Conservation (phyloP, 768 basidiomycete genomes). For the Mycena polygramma region DNA sequence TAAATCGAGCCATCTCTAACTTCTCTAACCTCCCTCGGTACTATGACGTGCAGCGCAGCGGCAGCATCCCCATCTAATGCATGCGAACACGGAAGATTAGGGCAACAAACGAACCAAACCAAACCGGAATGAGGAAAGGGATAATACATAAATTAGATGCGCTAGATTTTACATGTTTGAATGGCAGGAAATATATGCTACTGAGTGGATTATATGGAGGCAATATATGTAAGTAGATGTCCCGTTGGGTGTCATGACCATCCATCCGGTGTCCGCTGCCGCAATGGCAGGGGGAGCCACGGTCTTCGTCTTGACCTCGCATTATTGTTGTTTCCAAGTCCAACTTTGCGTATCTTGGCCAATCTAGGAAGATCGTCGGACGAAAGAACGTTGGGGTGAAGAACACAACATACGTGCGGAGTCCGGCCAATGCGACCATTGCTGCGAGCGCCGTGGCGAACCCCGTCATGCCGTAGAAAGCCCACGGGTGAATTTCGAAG, state of each 20-base stretch:
- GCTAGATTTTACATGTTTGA: constrained; percentile 15
- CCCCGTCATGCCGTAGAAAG: constrained; percentile 77
- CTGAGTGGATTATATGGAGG: constrained; percentile 5
- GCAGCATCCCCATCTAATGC: neutral
- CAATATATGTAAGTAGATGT: constrained; percentile 11
- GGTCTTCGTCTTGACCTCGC: constrained; percentile 41
- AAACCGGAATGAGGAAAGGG: constrained; percentile 10
- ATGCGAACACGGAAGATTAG: neutral
- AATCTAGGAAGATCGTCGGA: constrained; percentile 40
- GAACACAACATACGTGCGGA: constrained; percentile 65
- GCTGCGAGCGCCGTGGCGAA: constrained; percentile 70
- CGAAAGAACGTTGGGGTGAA: constrained; percentile 20
- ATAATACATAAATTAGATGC: constrained; percentile 29
- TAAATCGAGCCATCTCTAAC: constrained; percentile 15
- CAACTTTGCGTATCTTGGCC: constrained; percentile 61
- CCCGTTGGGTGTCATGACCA: constrained; percentile 48
- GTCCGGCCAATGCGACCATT: constrained; percentile 73
- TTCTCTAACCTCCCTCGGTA: neutral
- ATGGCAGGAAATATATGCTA: neutral
- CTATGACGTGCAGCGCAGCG: neutral
- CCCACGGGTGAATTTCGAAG: constrained; percentile 79
- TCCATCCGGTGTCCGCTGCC: constrained; percentile 54
- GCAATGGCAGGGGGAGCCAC: constrained; percentile 56
- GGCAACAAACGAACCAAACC: constrained; percentile 23
- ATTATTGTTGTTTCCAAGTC: constrained; percentile 47